phyloP scores from a whole-genome alignment of 2,329 filamentous ascomycete genomes.

The Calonectria pauciramosa region DNA sequence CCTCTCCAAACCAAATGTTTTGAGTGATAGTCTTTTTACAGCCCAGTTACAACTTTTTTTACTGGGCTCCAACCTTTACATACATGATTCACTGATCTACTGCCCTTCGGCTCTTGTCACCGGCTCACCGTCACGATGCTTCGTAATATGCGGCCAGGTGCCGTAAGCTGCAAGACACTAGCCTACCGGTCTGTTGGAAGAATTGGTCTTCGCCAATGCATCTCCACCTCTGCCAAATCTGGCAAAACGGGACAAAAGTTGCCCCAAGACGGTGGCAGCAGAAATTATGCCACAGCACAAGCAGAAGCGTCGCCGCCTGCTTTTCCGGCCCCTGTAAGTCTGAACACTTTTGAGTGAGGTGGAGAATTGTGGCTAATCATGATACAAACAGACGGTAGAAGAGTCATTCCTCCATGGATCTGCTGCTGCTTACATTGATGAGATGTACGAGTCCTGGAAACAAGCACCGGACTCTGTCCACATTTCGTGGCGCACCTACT shows the following conservation, averaged over 20 bases:
- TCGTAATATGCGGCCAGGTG: neutral
- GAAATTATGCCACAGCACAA: conserved; percentile 15
- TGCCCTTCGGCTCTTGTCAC: neutral
- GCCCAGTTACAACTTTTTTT: neutral
- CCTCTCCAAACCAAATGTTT: neutral
- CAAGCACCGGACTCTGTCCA: conserved; percentile 92
- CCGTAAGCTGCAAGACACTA: neutral
- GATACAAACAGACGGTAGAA: neutral
- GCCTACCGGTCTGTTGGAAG: neutral
- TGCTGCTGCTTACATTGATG: conserved; percentile 98
- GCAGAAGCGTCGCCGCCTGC: neutral
- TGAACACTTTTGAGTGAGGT: neutral
- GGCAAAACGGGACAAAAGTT: neutral
- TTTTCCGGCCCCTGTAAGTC: neutral
- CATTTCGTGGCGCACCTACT: conserved; percentile 98
- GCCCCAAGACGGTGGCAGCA: neutral
- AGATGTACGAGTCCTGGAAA: conserved; percentile 99
- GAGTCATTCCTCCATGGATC: conserved; percentile 85
- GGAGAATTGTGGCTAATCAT: neutral
- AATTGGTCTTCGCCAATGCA: neutral
- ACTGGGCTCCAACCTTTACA: neutral
- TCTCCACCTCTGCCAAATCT: neutral
- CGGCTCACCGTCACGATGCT: conserved; percentile 9
- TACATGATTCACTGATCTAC: neutral
- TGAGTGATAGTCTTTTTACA: neutral